Base-by-base conservation (phyloP, 495 filamentous ascomycete genomes). In the Glarea lozoyensis region DNA sequence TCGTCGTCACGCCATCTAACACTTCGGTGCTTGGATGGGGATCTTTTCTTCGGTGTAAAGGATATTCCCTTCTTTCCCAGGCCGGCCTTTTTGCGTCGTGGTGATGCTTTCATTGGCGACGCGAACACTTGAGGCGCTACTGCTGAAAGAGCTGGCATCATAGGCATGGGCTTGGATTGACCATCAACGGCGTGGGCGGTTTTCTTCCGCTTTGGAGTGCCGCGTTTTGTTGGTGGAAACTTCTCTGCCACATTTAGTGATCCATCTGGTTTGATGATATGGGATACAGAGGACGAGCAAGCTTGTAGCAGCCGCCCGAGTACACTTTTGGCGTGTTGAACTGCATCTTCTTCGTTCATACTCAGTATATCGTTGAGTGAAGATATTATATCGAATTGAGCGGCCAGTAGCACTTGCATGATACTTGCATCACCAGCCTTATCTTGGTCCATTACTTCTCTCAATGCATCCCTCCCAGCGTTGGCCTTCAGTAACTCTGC, bases 1-100 rank as follows among this genome's bases (percentile, higher is more conserved):
- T 84, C 84, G 52, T 97, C 92, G 56, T 98, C 92, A 35, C 84
- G 80, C 93, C 93, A 98, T 41, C 88, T 73, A 11, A 98, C 92
- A 27, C 73, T 76, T 52, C 86, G 70, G 11, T 37, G 35, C 66
- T 94, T 92, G 13, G 72, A 68, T 21, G 78, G 72, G 0, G 67
- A 64, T 56, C 75, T 84, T 66, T 92, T 92, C 68, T 86, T 90
- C 0, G 86, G 86, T 2, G 86, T 84, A 56, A 94, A 93, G 21
- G 79, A 74, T 35, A 94, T 73, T 10, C 78, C 76, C 63, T 94
- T 98, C 51, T 82, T 82, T 12, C 72, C 72, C 27, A 73, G 64
- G 16, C 65, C 73, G 37, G 67, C 64, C 60, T 87, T 92, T 40
- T 86, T 78, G 41, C 86, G 79, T 46, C 84, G 76, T 20, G 92